Base-by-base conservation (phyloP, 2,329 filamentous ascomycete species). In the Pseudogymnoascus sp. region DNA sequence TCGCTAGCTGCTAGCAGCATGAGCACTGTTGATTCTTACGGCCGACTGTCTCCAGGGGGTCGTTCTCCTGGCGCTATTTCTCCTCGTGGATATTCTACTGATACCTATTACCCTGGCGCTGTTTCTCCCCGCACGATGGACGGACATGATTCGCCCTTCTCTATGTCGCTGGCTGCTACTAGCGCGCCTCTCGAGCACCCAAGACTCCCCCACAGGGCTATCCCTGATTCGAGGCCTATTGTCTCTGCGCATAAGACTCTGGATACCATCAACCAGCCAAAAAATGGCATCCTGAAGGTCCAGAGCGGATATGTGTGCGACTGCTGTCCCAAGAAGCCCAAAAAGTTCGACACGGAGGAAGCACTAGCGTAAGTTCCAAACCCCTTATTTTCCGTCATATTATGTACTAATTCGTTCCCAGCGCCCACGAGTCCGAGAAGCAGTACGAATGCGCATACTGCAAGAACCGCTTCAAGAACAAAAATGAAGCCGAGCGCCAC, bases 401-500 rank as follows among this genome's bases (percentile, higher is more conserved):
- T 14, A 23, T 42, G 63, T 67, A 71, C 71, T 73, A 67, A 74
- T 67, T 44, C 64, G 60, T 59, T 61, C 62, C 16, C 72, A 97
- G 93, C 67, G 80, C 88, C 50, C 93, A 97, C 74, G 91, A 95
- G 76, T 87, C 91, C 73, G 95, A 97, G 76, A 97, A 97, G 76
- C 93, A 97, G 76, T 97, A 97, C 75, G 90, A 90, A 66, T 97
- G 93, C 75, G 84, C 86, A 28, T 97, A 91, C 74, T 97, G 93
- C 75, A 89, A 89, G 44, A 97, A 97, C 74, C 87, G 93, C 10
- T 97, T 97, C 81, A 97, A 97, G 78, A 97, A 97, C 78, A 97
- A 97, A 78, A 97, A 97, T 71, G 95, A 97, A 78, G 93, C 93
- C 2, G 93, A 97, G 75, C 86, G 95, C 34, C 93, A 97, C 74